Evolutionary conservation across 257 asterid genomes (phyloP).

Genomic region (Lantana camara): DNA sequence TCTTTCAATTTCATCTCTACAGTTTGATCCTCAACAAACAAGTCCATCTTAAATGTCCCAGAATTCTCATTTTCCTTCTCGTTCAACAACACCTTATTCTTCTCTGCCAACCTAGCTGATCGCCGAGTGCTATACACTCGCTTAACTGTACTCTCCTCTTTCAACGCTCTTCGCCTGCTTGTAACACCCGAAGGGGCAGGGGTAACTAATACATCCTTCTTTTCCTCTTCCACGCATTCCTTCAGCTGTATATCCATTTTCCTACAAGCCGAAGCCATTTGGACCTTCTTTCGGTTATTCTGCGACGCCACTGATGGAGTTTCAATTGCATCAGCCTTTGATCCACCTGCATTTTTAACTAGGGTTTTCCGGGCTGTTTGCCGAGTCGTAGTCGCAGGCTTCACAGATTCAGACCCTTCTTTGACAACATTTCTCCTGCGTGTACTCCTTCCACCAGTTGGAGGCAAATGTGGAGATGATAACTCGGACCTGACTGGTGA

Average conservation of each 20-base stretch:
- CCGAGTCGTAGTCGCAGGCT: slow-evolving; percentile 43
- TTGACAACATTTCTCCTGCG: slow-evolving; percentile 38
- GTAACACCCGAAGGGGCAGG: slow-evolving; percentile 47
- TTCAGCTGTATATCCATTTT: slow-evolving; percentile 55
- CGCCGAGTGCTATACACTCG: slow-evolving; percentile 51
- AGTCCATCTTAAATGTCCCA: slow-evolving; percentile 34
- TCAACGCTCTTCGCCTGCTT: slow-evolving; percentile 42
- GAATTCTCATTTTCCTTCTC: slow-evolving; percentile 15
- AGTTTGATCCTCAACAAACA: slow-evolving; percentile 29
- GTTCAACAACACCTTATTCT: slow-evolving; percentile 28
- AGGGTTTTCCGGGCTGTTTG: slow-evolving; percentile 44
- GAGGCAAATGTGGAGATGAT: slow-evolving; percentile 53
- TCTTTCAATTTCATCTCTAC: slow-evolving; percentile 22
- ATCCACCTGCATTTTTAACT: slow-evolving; percentile 25
- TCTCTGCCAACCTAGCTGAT: slow-evolving; percentile 68
- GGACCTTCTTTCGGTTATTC: slow-evolving; percentile 45
- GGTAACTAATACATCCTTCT: slow-evolving; percentile 38
- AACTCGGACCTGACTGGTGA: slow-evolving; percentile 53
- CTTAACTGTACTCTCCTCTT: slow-evolving; percentile 38
- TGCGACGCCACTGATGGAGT: slow-evolving; percentile 37
- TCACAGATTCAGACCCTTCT: slow-evolving; percentile 37
- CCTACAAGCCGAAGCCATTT: slow-evolving; percentile 37
- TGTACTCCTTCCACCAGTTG: slow-evolving; percentile 56
- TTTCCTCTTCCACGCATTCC: slow-evolving; percentile 50
- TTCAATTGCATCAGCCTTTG: slow-evolving; percentile 28